Evolutionary conservation across 164 flowering plant species (phyloP), one percentile per base, ranked within the genome.

Genomic region (Aristolochia fimbriata): DNA sequence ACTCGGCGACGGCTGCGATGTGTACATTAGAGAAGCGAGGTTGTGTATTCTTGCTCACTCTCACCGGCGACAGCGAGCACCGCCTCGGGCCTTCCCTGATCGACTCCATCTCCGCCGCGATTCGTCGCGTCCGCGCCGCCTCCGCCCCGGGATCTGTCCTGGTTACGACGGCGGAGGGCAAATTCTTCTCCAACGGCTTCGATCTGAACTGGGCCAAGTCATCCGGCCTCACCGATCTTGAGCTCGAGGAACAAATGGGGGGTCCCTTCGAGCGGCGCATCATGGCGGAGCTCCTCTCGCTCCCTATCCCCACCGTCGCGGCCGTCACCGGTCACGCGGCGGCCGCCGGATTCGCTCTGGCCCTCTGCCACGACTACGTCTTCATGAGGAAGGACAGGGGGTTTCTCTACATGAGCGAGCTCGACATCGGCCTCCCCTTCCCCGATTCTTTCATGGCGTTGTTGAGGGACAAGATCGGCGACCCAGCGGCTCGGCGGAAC

Each of bases 261-360:
- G 10, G 4, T 37, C 43, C 56, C 15, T 52, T 52, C 15, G 56
- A 52, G 30, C 27, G 50, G 11, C 62, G 75, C 0, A 43, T 88
- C 19, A 47, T 85, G 14, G 54, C 76, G 19, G 87, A 80, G 16
- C 71, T 91, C 24, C 27, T 86, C 56, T 77, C 83, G 1, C 80
- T 91, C 31, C 96, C 96, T 0, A 73, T 91, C 74, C 98, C 95
- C 8, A 91, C 96, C 17, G 73, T 91, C 55, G 95, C 95, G 3
- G 96, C 96, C 54, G 78, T 88, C 59, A 60, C 80, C 11, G 97
- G 98, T 56, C 96, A 91, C 72, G 91, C 95, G 22, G 77, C 87
- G 4, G 96, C 92, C 9, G 91, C 81, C n/a, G 98, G 96, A 0
- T 67, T 80, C 63, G 23, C 79, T 10, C 66, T 88, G 2, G 98